These are phyloP conservation scores for Oxyria digyna DNA, from an alignment of 148 eudicot genomes.

Conservation along the genomic window DNA sequence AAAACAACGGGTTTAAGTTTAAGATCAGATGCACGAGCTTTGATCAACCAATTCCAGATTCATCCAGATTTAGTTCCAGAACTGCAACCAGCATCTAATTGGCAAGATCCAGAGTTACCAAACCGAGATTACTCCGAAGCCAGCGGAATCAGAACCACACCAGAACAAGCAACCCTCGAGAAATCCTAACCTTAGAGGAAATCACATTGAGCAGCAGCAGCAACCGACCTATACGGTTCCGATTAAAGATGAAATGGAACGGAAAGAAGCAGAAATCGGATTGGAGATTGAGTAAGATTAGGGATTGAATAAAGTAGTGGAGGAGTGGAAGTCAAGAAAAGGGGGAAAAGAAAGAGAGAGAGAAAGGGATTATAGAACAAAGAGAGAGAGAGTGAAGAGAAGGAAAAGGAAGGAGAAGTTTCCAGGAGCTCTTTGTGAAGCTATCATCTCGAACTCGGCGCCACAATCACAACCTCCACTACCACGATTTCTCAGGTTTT, in stretches of 20 bases:
- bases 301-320: conserved; percentile 11
- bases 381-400: conserved; percentile 53
- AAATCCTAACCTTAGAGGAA: neutral
- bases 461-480: neutral
- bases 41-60: conserved; percentile 25
- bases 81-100: conserved; percentile 13
- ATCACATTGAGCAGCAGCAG: conserved; percentile 5
- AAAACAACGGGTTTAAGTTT: conserved; percentile 10
- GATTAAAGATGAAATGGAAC: too few relatives aligned
- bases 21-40: conserved; percentile 5
- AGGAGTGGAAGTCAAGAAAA: conserved; percentile 18
- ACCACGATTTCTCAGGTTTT: neutral
- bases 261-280: neutral
- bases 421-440: conserved; percentile 17
- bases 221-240: neutral
- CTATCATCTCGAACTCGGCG: conserved; percentile 30
- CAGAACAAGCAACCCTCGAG: neutral
- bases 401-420: conserved; percentile 57
- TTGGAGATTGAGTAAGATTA: conserved; percentile 14
- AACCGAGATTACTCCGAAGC: conserved; percentile 11
- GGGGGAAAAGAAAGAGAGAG: conserved; percentile 4
- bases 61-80: conserved; percentile 25
- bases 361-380: conserved; percentile 33
- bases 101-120: conserved; percentile 23
- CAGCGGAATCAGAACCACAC: neutral